These are phyloP conservation scores for Perilla frutescens DNA, from an alignment of 257 asterid genomes.

Conservation along the genomic window DNA sequence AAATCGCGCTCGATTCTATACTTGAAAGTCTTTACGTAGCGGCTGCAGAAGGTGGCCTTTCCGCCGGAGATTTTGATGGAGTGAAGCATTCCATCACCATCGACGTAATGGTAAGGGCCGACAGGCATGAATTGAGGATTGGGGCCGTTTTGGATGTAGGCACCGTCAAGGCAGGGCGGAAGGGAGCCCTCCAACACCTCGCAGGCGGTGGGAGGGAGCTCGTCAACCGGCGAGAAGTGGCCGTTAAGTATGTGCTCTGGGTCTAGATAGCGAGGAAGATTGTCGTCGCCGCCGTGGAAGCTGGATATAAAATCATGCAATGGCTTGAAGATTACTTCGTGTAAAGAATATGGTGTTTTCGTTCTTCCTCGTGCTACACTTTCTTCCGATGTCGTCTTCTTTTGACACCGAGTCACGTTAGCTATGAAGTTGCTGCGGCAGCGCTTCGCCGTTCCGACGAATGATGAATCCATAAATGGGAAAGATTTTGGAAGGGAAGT, in stretches of 20 bases:
- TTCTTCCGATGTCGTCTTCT: no score
- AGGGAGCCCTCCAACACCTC: conserved; percentile 54
- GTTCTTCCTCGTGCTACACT: no score
- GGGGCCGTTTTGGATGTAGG: conserved; percentile 63
- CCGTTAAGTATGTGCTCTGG: conserved; percentile 42
- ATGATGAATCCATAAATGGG: not conserved
- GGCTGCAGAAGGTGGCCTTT: conserved; percentile 25
- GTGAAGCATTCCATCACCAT: conserved; percentile 45
- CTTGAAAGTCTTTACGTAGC: conserved; percentile 12
- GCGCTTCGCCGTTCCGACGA: not conserved
- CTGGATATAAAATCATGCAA: conserved; percentile 28
- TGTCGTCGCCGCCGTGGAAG: conserved; percentile 19
- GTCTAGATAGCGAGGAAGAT: conserved; percentile 31
- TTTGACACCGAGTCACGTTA: no score
- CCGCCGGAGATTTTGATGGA: conserved; percentile 21
- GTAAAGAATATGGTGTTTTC: not conserved
- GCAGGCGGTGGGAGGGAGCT: conserved; percentile 58
- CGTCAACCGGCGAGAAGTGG: conserved; percentile 50
- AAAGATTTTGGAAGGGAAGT: conserved; percentile 43
- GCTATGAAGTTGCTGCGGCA: no score
- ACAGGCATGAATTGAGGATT: conserved; percentile 59
- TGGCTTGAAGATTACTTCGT: conserved; percentile 28
- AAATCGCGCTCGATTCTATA: not conserved
- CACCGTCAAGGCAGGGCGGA: conserved; percentile 55
- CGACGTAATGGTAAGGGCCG: conserved; percentile 47